phyloP scores from a whole-genome alignment of 2,329 filamentous ascomycete species.

The Botrytis fabae region DNA sequence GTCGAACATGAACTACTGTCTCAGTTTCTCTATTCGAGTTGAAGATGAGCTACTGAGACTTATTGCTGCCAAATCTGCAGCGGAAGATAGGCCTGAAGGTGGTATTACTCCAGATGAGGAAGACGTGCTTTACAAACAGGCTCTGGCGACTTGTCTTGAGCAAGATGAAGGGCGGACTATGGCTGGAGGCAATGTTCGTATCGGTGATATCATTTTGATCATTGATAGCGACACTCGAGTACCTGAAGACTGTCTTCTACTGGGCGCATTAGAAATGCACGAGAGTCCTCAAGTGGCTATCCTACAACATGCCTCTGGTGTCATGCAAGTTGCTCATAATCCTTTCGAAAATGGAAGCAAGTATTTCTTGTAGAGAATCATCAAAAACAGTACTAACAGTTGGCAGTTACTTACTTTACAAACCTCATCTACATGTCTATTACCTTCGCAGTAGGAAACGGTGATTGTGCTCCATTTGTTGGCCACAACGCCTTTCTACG shows the following conservation, averaged over 20 bases:
- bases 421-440: conserved; percentile 76
- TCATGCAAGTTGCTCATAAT: conserved; percentile 72
- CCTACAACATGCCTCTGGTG: conserved; percentile 70
- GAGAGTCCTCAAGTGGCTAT: conserved; percentile 69
- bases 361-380: not conserved
- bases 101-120: conserved; percentile 42
- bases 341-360: conserved; percentile 68
- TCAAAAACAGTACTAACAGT: not conserved
- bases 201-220: conserved; percentile 65
- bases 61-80: conserved; percentile 14
- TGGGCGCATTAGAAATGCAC: conserved; percentile 66
- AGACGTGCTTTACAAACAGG: conserved; percentile 49
- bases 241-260: conserved; percentile 32
- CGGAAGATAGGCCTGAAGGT: conserved; percentile 14
- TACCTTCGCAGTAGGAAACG: conserved; percentile 67
- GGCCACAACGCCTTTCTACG: conserved; percentile 76
- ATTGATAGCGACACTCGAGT: conserved; percentile 69
- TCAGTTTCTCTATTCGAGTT: conserved; percentile 34
- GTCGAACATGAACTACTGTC: conserved; percentile 73
- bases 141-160: conserved; percentile 51
- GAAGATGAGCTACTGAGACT: conserved; percentile 49
- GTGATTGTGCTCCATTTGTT: conserved; percentile 66
- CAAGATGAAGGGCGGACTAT: conserved; percentile 53
- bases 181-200: conserved; percentile 61
- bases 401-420: conserved; percentile 70